Evolutionary conservation across 2,329 filamentous ascomycete species (phyloP), one percentile per base, ranked within the genome.

Genomic region (Neofusicoccum cordaticola): DNA sequence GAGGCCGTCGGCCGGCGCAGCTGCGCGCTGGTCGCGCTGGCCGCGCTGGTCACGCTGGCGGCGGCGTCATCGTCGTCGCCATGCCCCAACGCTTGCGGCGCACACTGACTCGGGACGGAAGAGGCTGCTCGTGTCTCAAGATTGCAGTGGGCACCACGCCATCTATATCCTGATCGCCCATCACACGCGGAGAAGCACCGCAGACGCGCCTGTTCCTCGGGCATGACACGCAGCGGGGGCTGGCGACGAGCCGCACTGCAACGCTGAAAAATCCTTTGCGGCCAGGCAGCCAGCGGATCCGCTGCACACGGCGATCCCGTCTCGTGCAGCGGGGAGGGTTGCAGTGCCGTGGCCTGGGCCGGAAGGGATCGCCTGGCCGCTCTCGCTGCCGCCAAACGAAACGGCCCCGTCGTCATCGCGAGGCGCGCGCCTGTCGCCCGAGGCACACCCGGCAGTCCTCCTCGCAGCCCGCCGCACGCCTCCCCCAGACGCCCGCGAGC

Each of bases 141-240:
- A 31, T 31, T 31, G 27, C 27, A 31, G 27, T 31, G 27, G 19
- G 19, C 19, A 22, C 27, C 27, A 5, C 27, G 27, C 27, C 27
- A 31, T 31, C 27, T 31, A 31, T 31, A 31, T 31, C 27, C 27
- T 31, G 27, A 31, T 31, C 27, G 27, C 27, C 27, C 27, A 5
- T 31, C 27, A 31, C 27, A 31, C 27, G 27, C 27, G 87, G 86
- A 1, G 90, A 80, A 69, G 84, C 84, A 3, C 95, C 90, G 92
- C 92, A 96, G 1, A 27, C 11, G 52, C 19, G 35, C 34, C 22
- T 41, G 35, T n/a, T 8, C 9, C 13, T 19, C 31, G n/a, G 7
- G 19, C 19, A 22, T 22, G 19, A 22, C 19, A 22, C 19, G 19
- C 19, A 22, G 19, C 2, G 19, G 19, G 19, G 19, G 19, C 19